phyloP scores from a whole-genome alignment of 2,329 filamentous ascomycete species.

The Hymenoscyphus occultus region DNA sequence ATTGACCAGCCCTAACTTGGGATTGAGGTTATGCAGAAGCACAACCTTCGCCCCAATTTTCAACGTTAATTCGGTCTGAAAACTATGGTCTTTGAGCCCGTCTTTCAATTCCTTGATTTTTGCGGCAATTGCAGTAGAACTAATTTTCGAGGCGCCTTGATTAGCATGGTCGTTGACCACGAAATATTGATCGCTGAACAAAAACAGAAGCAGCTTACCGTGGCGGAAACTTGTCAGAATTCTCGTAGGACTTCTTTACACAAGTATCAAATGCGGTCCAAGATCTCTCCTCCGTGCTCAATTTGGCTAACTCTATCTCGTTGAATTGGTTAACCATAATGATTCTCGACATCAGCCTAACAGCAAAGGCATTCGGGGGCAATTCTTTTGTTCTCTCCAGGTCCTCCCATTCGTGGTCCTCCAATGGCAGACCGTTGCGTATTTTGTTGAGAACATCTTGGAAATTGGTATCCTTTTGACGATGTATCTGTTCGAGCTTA shows the following conservation, averaged over 20 bases:
- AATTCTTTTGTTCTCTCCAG: constrained; percentile 22
- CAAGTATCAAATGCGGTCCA: constrained; percentile 25
- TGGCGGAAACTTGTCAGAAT: constrained; percentile 8
- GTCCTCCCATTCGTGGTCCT: constrained; percentile 25
- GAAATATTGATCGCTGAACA: background rate
- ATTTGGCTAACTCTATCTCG: constrained; percentile 15
- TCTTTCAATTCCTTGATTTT: constrained; percentile 17
- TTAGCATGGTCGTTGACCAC: background rate
- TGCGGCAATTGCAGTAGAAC: constrained; percentile 6
- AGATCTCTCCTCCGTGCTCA: constrained; percentile 8
- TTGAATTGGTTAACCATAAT: constrained; percentile 24
- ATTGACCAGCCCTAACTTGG: constrained; percentile 28
- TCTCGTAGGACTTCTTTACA: constrained; percentile 2
- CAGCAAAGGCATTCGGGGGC: constrained; percentile 20
- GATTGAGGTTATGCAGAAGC: constrained; percentile 26
- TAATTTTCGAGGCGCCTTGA: background rate
- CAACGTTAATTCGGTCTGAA: constrained; percentile 19
- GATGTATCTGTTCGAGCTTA: constrained; percentile 32
- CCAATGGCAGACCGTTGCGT: constrained; percentile 22
- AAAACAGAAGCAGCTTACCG: background rate
- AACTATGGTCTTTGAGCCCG: constrained; percentile 23
- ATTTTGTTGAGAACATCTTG: constrained; percentile 32
- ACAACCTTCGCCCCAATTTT: constrained; percentile 33
- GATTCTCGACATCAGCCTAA: constrained; percentile 27
- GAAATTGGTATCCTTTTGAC: constrained; percentile 30